A percentile compares a stretch with the other conserved stretches of the same genome.
Evolutionary conservation across 1,284 basidiomycete genomes (phyloP).

Genomic region (Athelia psychrophila): DNA sequence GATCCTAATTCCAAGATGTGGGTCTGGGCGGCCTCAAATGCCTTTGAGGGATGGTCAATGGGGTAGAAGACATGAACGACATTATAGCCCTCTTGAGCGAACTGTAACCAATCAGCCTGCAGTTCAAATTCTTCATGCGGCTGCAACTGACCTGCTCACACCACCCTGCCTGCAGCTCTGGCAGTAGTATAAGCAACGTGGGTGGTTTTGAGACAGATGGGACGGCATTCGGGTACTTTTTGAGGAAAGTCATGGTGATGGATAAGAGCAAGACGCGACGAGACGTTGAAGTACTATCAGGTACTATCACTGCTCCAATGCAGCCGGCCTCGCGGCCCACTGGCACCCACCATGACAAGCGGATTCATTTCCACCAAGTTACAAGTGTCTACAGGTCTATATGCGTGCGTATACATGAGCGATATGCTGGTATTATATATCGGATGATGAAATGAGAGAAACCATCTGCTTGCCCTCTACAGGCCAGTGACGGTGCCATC

Average conservation of each 20-base stretch:
- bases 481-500: no score
- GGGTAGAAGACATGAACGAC: constrained; percentile 32
- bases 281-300: background rate
- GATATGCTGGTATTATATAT: background rate
- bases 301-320: no score
- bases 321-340: no score
- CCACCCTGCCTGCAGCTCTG: constrained; percentile 27
- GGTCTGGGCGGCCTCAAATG: constrained; percentile 14
- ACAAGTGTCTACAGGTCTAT: background rate
- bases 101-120: constrained; percentile 18
- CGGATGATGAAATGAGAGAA: background rate
- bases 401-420: background rate
- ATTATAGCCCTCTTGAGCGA: constrained; percentile 43
- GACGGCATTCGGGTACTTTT: constrained; percentile 21
- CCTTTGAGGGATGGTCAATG: constrained; percentile 9
- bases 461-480: no score
- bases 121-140: background rate
- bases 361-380: no score
- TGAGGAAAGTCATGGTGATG: no score
- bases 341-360: no score
- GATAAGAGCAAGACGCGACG: no score
- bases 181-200: constrained; percentile 25
- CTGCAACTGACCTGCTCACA: constrained; percentile 33
- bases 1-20: constrained; percentile 9
- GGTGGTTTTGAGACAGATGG: constrained; percentile 23